Evolutionary conservation across 179 eudicot genomes (phyloP), one percentile per base, ranked within the genome.

Genomic region (Actinidia arguta): DNA sequence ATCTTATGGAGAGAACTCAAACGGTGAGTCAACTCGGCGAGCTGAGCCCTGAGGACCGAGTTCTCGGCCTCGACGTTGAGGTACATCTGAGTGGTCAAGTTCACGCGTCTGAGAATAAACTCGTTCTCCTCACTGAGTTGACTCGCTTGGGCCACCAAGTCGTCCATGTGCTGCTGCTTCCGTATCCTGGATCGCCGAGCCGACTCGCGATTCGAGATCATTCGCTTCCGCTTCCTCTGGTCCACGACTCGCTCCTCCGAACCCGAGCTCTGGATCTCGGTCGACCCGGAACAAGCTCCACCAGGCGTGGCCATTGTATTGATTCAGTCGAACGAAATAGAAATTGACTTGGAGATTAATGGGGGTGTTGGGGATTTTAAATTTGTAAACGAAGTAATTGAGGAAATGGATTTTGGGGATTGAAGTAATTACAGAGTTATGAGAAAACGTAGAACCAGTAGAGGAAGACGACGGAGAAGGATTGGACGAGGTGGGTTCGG

Each of bases 371-470:
- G n/a, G n/a, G n/a, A n/a, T n/a, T n/a, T n/a, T n/a, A n/a, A n/a
- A n/a, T n/a, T n/a, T n/a, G n/a, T n/a, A n/a, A n/a, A n/a, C n/a
- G n/a, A n/a, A n/a, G n/a, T n/a, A n/a, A n/a, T n/a, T n/a, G n/a
- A 48, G 52, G 79, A 83, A 25, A 22, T 76, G 76, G 47, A 48
- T 76, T 50, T 8, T 22, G 13, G 25, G 48, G 17, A 67, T 11
- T 31, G 51, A 7, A 9, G 44, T 50, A 6, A 16, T n/a, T n/a
- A n/a, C n/a, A 58, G n/a, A 67, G 81, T 89, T 79, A 88, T 87
- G 93, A 90, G 74, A 92, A 87, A 82, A 84, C 92, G 80, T 93
- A 92, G 52, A 93, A 93, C 97, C 97, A 93, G 91, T 93, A 92
- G 78, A 93, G 97, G 75, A 93, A 93, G 4, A 86, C 86, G 72